Evolutionary conservation across 2,329 filamentous ascomycete genomes (phyloP), one percentile per base, ranked within the genome.

Genomic region (Colletotrichum brevisporum): DNA sequence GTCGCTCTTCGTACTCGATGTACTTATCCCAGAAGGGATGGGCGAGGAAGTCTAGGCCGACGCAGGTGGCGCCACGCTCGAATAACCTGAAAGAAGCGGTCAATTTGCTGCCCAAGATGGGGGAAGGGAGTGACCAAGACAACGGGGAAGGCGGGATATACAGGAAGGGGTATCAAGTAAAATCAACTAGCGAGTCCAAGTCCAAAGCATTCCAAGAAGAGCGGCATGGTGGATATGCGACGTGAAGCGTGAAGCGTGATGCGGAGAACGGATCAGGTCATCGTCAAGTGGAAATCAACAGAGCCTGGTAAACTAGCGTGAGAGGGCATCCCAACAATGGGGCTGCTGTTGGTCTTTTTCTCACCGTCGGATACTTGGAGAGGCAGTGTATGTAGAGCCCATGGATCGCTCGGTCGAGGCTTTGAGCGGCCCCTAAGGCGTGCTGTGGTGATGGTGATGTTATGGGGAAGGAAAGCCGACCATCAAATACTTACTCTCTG

Each of bases 21-120:
- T 97, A 99, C 82, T 97, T 98, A 81, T 99, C 96, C 96, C 96
- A 99, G 83, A 99, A 98, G 1, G 94, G 94, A 78, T 98, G 94
- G 2, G 95, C 92, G 36, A 97, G 86, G 78, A 97, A 99, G 81
- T 99, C 96, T 18, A 98, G 87, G 16, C 96, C 96, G 48, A 97
- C 94, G 75, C 89, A 91, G 36, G 88, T 88, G 31, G 94, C 93
- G 71, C 92, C 96, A 73, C 96, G 93, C 79, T 99, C 95, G 78
- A 98, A 98, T 9, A 98, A 88, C 74, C 96, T 99, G 78, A 18
- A 16, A 39, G 66, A 15, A n/a, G n/a, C 50, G 18, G 77, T 83
- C 57, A 83, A 79, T 67, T 26, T 26, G 48, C 43, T 58, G 62
- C 63, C 47, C 55, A 26, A 55, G 70, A 57, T 53, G 31, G 63